phyloP scores from a whole-genome alignment of 2,329 filamentous ascomycete genomes.

The Pseudogymnoascus sp. region DNA sequence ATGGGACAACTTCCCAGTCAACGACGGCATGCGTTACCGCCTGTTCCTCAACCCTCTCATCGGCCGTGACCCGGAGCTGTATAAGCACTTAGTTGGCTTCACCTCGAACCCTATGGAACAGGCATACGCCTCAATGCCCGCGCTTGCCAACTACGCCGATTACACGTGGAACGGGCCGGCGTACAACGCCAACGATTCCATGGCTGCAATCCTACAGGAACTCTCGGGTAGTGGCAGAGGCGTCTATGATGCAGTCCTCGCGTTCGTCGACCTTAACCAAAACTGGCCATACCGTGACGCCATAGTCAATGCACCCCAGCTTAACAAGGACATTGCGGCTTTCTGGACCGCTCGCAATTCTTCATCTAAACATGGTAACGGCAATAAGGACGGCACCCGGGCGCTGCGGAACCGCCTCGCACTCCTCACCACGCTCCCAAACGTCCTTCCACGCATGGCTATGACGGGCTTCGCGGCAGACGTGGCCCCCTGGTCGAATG shows the following conservation, averaged over 20 bases:
- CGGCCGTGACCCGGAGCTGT: slow-evolving; percentile 16
- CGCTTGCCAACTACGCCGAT: slow-evolving; percentile 18
- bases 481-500: slow-evolving; percentile 17
- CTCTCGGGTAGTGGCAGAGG: not conserved
- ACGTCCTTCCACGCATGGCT: slow-evolving; percentile 9
- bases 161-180: slow-evolving; percentile 20
- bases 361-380: not conserved
- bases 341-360: slow-evolving; percentile 15
- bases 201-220: not conserved
- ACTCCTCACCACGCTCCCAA: not conserved
- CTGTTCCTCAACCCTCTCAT: slow-evolving; percentile 22
- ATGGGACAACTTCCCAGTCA: slow-evolving; percentile 24
- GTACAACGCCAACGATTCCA: slow-evolving; percentile 16
- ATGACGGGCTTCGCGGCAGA: slow-evolving; percentile 17
- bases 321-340: slow-evolving; percentile 16
- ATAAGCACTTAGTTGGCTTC: slow-evolving; percentile 20
- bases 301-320: slow-evolving; percentile 14
- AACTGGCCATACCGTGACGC: slow-evolving; percentile 20
- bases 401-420: not conserved
- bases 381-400: not conserved
- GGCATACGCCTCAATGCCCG: slow-evolving; percentile 18
- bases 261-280: slow-evolving; percentile 19
- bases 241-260: slow-evolving; percentile 13
- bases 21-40: slow-evolving; percentile 19
- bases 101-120: slow-evolving; percentile 21